phyloP scores from a whole-genome alignment of 2,329 filamentous ascomycete species.

The Oidium heveae region DNA sequence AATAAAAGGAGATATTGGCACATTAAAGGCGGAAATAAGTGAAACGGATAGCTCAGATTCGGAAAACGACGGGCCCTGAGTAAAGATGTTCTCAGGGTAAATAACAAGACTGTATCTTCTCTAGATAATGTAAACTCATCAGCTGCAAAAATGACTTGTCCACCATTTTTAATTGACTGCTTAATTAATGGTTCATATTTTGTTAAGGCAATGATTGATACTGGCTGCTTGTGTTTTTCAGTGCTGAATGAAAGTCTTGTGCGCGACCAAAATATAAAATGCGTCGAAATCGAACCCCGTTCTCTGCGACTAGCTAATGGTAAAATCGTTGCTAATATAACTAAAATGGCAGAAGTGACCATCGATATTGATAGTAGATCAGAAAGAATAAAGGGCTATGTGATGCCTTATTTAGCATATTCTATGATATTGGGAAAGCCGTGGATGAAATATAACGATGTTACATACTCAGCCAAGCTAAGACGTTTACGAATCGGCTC shows the following conservation, averaged over 20 bases:
- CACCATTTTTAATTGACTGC: background rate
- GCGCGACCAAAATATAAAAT: background rate
- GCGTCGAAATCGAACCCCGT: background rate
- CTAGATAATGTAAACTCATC: background rate
- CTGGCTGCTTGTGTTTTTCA: background rate
- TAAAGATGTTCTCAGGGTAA: background rate
- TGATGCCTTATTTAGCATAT: background rate
- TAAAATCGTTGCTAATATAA: background rate
- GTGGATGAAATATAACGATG: background rate
- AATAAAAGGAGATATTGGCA: background rate
- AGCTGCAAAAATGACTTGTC: background rate
- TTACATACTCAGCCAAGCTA: background rate
- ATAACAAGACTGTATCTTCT: background rate
- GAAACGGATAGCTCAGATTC: background rate
- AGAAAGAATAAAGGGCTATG: background rate
- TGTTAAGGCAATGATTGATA: background rate
- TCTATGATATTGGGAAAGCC: background rate
- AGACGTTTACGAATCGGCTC: background rate
- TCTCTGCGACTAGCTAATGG: background rate
- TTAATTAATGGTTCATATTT: background rate
- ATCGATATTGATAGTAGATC: background rate
- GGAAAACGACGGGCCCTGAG: background rate
- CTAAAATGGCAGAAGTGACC: background rate
- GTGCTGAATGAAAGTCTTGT: conserved; percentile 1
- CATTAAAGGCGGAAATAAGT: background rate